phyloP scores from a whole-genome alignment of 2,329 filamentous ascomycete species.

The Aspergillus pseudoterreus region DNA sequence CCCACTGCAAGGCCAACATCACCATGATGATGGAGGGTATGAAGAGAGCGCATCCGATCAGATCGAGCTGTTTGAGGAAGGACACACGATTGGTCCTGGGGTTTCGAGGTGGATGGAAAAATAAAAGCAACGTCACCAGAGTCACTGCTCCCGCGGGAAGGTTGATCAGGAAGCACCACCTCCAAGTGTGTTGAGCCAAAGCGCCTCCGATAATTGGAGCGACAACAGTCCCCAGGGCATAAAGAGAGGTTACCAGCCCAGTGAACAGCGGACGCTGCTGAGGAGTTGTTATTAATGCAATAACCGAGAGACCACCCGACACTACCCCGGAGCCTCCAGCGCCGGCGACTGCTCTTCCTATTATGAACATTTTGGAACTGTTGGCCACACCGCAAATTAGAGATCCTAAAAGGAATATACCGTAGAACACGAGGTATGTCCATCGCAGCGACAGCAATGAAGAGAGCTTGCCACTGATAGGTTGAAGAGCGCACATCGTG shows the following conservation, averaged over 20 bases:
- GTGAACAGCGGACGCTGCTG: conserved; percentile 6
- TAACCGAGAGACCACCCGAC: conserved; percentile 5
- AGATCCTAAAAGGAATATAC: conserved; percentile 8
- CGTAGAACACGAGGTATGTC: conserved; percentile 4
- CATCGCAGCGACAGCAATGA: conserved; percentile 1
- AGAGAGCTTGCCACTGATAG: conserved; percentile 4
- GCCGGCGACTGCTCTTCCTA: conserved; percentile 9
- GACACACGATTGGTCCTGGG: not conserved
- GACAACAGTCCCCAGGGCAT: conserved; percentile 6
- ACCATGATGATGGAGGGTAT: conserved; percentile 20
- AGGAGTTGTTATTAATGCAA: conserved; percentile 4
- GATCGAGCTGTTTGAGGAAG: conserved; percentile 16
- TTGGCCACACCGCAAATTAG: conserved; percentile 7
- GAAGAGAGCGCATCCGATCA: conserved; percentile 20
- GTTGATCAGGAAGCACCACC: conserved; percentile 10
- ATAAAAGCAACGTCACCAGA: conserved; percentile 6
- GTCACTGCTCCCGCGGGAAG: conserved; percentile 12
- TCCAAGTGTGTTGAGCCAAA: conserved; percentile 5
- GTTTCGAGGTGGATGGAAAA: conserved; percentile 7
- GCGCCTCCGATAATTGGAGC: conserved; percentile 5
- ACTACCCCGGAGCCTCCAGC: conserved; percentile 8
- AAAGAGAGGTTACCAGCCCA: conserved; percentile 2
- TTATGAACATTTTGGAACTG: conserved; percentile 8
- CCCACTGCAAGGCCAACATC: conserved; percentile 24
- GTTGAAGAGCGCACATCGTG: conserved; percentile 5